Conservation (phyloP, 768 basidiomycete species). For the Mycena albidolilacea region DNA sequence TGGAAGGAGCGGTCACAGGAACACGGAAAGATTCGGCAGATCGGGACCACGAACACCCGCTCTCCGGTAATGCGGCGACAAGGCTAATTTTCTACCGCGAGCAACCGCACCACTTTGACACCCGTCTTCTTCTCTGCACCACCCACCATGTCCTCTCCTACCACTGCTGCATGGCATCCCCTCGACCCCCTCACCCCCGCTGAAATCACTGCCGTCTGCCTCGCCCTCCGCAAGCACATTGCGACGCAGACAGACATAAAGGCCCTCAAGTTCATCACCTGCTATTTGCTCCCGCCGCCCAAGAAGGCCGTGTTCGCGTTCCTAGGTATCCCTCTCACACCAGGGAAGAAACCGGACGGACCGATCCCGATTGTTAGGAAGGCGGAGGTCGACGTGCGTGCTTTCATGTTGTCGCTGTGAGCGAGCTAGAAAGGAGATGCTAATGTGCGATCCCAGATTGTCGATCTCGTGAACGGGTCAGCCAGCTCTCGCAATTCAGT, state of each 20-base stretch:
- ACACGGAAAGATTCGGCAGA: background rate
- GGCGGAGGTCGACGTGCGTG: constrained; percentile 84
- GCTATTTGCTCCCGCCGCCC: constrained; percentile 76
- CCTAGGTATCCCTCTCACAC: constrained; percentile 79
- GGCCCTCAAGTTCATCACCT: constrained; percentile 82
- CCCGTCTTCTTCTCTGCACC: background rate
- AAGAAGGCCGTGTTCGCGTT: constrained; percentile 84
- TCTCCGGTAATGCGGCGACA: background rate
- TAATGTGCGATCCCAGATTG: constrained; percentile 63
- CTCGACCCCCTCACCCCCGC: constrained; percentile 38
- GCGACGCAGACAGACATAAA: constrained; percentile 69
- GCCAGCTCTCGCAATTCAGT: constrained; percentile 32
- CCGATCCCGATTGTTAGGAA: constrained; percentile 71
- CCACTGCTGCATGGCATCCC: constrained; percentile 21
- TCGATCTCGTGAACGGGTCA: constrained; percentile 84
- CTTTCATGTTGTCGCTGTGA: too few species aligned
- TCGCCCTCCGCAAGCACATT: constrained; percentile 70
- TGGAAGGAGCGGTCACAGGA: constrained; percentile 31
- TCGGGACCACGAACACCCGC: too few species aligned
- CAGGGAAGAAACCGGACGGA: constrained; percentile 69
- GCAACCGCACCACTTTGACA: background rate
- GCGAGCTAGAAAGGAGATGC: background rate
- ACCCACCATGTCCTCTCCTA: constrained; percentile 29
- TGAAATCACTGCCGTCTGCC: constrained; percentile 76
- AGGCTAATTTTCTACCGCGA: background rate